These are phyloP conservation scores for Venturia nashicola DNA, from an alignment of 2,329 filamentous ascomycete genomes.

Conservation along the genomic window DNA sequence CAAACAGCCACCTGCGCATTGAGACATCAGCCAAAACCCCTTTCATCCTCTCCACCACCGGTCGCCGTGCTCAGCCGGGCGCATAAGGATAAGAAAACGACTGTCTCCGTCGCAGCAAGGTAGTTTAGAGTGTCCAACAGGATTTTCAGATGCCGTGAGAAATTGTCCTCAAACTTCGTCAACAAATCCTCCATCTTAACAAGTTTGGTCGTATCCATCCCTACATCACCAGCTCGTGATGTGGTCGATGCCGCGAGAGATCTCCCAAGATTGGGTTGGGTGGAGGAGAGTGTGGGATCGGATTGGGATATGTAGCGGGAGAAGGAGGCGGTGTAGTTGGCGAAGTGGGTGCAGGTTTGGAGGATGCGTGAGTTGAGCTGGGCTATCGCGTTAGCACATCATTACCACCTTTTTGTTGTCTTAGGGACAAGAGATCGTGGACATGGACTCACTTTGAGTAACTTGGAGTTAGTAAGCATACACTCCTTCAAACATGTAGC, in stretches of 20 bases:
- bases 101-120: constrained; percentile 93
- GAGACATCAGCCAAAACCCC: neutral
- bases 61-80: constrained; percentile 63
- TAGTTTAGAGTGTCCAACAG: constrained; percentile 91
- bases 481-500: constrained; percentile 98
- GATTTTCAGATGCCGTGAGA: constrained; percentile 84
- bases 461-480: constrained; percentile 94
- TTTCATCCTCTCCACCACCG: neutral
- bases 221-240: constrained; percentile 9
- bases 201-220: constrained; percentile 48
- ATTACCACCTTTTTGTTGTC: too few relatives aligned
- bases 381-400: neutral
- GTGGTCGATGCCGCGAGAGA: constrained; percentile 14
- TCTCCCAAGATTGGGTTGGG: constrained; percentile 12
- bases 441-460: constrained; percentile 57
- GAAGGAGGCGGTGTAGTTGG: constrained; percentile 76
- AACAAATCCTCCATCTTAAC: constrained; percentile 77
- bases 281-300: constrained; percentile 61
- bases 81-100: constrained; percentile 80
- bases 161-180: constrained; percentile 85
- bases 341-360: constrained; percentile 90
- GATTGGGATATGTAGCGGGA: constrained; percentile 73
- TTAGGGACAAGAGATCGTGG: too few relatives aligned
- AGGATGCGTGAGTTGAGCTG: constrained; percentile 96
- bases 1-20: too few relatives aligned